Base-by-base conservation (phyloP, 2,329 filamentous ascomycete genomes). In the Ophiostoma pallidulum region DNA sequence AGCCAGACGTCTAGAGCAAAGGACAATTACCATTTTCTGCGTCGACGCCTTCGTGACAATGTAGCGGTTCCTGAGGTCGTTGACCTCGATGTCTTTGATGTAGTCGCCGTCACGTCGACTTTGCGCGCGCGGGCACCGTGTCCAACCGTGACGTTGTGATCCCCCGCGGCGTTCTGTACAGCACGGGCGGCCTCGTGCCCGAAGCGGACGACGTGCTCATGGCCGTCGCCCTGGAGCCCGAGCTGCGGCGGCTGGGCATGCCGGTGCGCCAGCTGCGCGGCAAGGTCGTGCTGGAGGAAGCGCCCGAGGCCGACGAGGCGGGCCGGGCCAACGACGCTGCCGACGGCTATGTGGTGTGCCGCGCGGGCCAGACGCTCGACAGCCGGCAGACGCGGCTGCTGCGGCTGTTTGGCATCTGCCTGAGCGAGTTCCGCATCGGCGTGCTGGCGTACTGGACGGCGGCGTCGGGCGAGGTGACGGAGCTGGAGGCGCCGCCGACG, bases 1-100 rank as follows among this genome's bases (percentile, higher is more conserved):
- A n/a, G n/a, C n/a, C n/a, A n/a, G n/a, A n/a, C n/a, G n/a, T n/a
- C n/a, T n/a, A n/a, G n/a, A n/a, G n/a, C 76, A 28, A 78, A 77
- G 69, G 68, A 83, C 36, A 90, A 84, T 94, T 96, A 98, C 92
- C 91, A 92, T 95, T 80, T 95, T 94, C 75, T 97, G 92, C 56
- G 89, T 95, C 60, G 88, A 86, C 61, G 90, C 89, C 74, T 96
- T 97, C 55, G 91, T 98, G 71, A 98, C 77, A 65, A 90, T 84
- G 67, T 98, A 98, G 59, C 91, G 86, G 65, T 97, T 98, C 55
- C 91, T 84, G 61, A 97, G 71, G 67, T 97, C 91, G 67, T 98
- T 98, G 72, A 88, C 72, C 90, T 98, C 64, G 69, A 73, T 95
- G 62, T 98, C 92, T 67, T 94, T 92, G 69, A 98, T 97, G 65